Percentiles rank a stretch among this genome's conserved stretches.
Conservation (phyloP, 768 basidiomycete genomes). For the Tylopilus plumbeoviolaceoides region DNA sequence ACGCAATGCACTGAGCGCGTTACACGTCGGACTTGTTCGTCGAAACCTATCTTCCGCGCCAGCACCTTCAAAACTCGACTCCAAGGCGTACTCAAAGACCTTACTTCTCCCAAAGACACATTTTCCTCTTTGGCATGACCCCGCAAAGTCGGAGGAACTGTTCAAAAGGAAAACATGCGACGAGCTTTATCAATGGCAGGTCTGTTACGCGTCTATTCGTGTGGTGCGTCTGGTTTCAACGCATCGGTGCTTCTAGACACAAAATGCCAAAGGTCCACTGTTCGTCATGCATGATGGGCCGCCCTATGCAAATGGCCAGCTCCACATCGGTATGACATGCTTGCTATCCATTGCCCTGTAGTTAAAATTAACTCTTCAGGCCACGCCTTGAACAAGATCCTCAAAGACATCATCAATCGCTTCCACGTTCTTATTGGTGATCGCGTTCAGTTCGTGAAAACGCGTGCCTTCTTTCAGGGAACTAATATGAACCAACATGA, state of each 20-base stretch:
- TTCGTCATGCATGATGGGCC: slow-evolving; percentile 96
- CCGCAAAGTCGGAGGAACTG: slow-evolving; percentile 54
- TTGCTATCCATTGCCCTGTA: neutral
- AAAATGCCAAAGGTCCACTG: slow-evolving; percentile 58
- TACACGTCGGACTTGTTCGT: slow-evolving; percentile 6
- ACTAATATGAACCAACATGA: slow-evolving; percentile 1
- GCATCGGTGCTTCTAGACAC: slow-evolving; percentile 42
- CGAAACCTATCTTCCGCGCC: slow-evolving; percentile 15
- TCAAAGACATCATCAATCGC: slow-evolving; percentile 95
- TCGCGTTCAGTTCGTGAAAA: slow-evolving; percentile 66
- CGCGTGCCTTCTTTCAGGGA: neutral
- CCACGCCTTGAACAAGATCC: slow-evolving; percentile 92
- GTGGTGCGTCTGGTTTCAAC: neutral
- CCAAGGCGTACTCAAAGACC: slow-evolving; percentile 52
- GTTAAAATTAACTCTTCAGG: slow-evolving; percentile 42
- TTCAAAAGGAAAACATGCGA: slow-evolving; percentile 65
- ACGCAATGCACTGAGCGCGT: slow-evolving; percentile 14
- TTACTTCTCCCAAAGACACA: slow-evolving; percentile 78
- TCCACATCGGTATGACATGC: slow-evolving; percentile 78
- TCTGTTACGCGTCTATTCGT: slow-evolving; percentile 30
- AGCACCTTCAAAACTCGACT: slow-evolving; percentile 8
- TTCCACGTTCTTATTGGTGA: slow-evolving; percentile 79
- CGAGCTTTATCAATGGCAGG: slow-evolving; percentile 77
- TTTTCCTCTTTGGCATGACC: slow-evolving; percentile 71
- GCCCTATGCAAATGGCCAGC: slow-evolving; percentile 93